phyloP scores from a whole-genome alignment of 2,329 filamentous ascomycete genomes.

The Penicillium sp. region DNA sequence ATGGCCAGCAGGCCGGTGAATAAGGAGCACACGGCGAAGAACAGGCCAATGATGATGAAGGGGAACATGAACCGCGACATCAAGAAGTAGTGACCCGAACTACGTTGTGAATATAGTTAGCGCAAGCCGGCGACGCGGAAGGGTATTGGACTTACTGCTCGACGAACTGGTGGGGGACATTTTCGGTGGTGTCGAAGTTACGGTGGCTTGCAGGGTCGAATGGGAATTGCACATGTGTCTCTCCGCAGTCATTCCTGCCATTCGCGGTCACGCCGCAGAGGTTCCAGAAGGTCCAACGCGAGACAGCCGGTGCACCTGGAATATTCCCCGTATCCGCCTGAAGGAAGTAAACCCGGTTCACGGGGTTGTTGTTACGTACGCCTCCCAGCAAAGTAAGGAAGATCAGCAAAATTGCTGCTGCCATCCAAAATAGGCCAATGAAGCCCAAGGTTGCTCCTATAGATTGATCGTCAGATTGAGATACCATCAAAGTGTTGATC shows the following conservation, averaged over 20 bases:
- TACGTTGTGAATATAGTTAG: constrained; percentile 26
- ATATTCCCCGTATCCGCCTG: constrained; percentile 72
- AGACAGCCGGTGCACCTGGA: constrained; percentile 60
- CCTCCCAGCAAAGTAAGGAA: constrained; percentile 65
- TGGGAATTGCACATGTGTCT: constrained; percentile 59
- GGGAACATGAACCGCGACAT: constrained; percentile 91
- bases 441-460: constrained; percentile 55
- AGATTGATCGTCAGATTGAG: constrained; percentile 8
- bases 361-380: constrained; percentile 51
- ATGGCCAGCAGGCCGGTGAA: constrained; percentile 47
- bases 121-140: not conserved
- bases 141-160: constrained; percentile 46
- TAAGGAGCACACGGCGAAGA: constrained; percentile 59
- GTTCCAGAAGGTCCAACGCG: constrained; percentile 90
- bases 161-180: constrained; percentile 54
- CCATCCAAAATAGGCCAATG: constrained; percentile 59
- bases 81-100: constrained; percentile 68
- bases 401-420: constrained; percentile 59
- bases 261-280: constrained; percentile 63
- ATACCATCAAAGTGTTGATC: not conserved
- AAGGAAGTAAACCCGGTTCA: constrained; percentile 81
- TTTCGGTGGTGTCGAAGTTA: constrained; percentile 57
- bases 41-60: constrained; percentile 77
- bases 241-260: constrained; percentile 61
- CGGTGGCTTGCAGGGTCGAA: constrained; percentile 56